Percentiles rank a stretch among this genome's conserved stretches.
These are phyloP conservation scores for Cokeromyces recurvatus DNA, from an alignment of 371 early-diverging fungal genomes.

Conservation along the genomic window DNA sequence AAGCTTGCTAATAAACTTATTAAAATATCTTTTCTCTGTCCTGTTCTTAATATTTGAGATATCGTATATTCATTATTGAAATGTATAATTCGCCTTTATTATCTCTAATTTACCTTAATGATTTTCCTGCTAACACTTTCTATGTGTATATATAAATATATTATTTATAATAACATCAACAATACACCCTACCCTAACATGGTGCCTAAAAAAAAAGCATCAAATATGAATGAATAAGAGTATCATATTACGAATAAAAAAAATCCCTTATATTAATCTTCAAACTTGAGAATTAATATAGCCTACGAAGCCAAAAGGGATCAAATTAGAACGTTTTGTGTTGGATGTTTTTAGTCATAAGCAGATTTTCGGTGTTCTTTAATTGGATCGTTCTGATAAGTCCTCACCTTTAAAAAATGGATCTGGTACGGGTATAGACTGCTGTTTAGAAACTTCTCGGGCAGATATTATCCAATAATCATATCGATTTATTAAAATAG, in stretches of 20 bases:
- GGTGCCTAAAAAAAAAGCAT: not conserved
- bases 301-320: conserved; percentile 51
- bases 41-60: conserved; percentile 26
- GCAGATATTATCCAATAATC: conserved; percentile 84
- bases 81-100: conserved; percentile 25
- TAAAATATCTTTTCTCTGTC: conserved; percentile 36
- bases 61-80: conserved; percentile 40
- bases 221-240: too few species aligned
- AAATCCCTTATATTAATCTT: too few species aligned
- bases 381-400: conserved; percentile 88
- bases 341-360: conserved; percentile 75
- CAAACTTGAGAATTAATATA: conserved; percentile 61
- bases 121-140: conserved; percentile 27
- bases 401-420: conserved; percentile 98
- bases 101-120: conserved; percentile 26
- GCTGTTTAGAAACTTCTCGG: conserved; percentile 90
- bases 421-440: conserved; percentile 81
- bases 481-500: conserved; percentile 76
- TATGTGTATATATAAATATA: too few species aligned
- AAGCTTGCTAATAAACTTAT: conserved; percentile 35
- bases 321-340: conserved; percentile 74
- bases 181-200: too few species aligned
- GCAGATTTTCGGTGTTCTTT: conserved; percentile 66
- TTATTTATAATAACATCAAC: too few species aligned
- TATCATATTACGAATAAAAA: too few species aligned